Evolutionary conservation across 805 yeast genomes (phyloP).

Genomic region (Starmerella sirachaensis): DNA sequence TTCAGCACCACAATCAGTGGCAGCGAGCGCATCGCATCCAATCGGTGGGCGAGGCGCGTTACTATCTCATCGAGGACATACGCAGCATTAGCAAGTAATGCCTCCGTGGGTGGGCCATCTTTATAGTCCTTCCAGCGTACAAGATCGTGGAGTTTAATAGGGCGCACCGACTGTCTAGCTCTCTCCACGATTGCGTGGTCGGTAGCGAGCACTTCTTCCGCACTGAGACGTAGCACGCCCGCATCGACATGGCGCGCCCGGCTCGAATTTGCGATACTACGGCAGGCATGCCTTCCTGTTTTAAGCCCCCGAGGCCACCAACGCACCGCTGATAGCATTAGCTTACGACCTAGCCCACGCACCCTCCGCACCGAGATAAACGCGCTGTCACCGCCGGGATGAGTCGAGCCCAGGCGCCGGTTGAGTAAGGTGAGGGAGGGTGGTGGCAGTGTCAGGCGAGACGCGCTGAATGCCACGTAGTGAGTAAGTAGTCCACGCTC

Average conservation of each 20-base stretch:
- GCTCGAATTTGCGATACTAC: not conserved
- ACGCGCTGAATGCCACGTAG: too few relatives aligned
- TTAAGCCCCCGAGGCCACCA: too few relatives aligned
- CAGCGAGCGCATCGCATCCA: slow-evolving; percentile 55
- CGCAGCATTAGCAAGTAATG: slow-evolving; percentile 27
- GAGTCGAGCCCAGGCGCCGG: too few relatives aligned
- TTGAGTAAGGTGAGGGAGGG: too few relatives aligned
- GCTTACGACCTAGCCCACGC: too few relatives aligned
- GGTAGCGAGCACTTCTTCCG: slow-evolving; percentile 14
- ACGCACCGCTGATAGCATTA: too few relatives aligned
- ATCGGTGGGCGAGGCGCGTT: slow-evolving; percentile 47
- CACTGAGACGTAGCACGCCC: slow-evolving; percentile 3
- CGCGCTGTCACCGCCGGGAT: too few relatives aligned
- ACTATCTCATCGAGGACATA: slow-evolving; percentile 22
- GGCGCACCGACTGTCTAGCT: slow-evolving; percentile 16
- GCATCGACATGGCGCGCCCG: not conserved
- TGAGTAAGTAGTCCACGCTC: too few relatives aligned
- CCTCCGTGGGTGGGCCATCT: slow-evolving; percentile 16
- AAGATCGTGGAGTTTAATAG: slow-evolving; percentile 22
- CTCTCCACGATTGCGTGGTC: slow-evolving; percentile 20
- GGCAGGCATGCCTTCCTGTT: too few relatives aligned
- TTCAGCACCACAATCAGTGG: slow-evolving; percentile 80
- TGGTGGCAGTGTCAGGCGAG: too few relatives aligned
- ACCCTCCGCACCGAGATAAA: too few relatives aligned
- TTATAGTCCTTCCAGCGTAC: slow-evolving; percentile 11